Conservation (phyloP, 345 rosid species). For the Schrenkiella parvula region DNA sequence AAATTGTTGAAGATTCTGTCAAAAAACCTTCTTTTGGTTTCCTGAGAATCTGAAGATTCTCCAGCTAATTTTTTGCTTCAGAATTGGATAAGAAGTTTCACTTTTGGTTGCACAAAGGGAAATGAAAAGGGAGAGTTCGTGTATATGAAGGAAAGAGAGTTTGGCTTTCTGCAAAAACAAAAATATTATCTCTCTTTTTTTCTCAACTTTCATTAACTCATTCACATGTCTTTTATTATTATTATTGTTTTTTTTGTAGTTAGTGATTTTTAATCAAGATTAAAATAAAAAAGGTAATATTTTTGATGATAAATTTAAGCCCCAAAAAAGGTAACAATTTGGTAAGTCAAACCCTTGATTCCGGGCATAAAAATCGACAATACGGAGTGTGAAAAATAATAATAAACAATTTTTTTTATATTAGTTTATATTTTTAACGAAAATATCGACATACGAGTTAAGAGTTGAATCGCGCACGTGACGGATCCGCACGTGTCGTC, state of each 20-base stretch:
- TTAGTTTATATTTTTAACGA: not conserved
- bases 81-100: conserved; percentile 34
- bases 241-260: not conserved
- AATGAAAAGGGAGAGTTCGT: conserved; percentile 25
- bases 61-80: conserved; percentile 28
- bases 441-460: conserved; percentile 23
- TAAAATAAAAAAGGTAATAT: not conserved
- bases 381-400: conserved; percentile 21
- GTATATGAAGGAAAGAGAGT: conserved; percentile 33
- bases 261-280: not conserved
- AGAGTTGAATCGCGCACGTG: conserved; percentile 34
- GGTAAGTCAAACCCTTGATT: conserved; percentile 39
- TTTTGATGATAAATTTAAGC: not conserved
- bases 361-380: conserved; percentile 36
- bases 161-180: conserved; percentile 4
- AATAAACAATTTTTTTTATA: not conserved
- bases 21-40: not conserved
- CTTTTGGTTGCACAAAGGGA: conserved; percentile 16
- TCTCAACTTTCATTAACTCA: conserved; percentile 36
- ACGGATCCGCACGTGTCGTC: conserved; percentile 35
- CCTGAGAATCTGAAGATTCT: conserved; percentile 27
- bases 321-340: conserved; percentile 13
- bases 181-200: conserved; percentile 16
- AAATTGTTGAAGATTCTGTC: conserved; percentile 2
- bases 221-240: conserved; percentile 32